Percentiles rank a stretch among this genome's conserved stretches.
These are phyloP conservation scores for Boletus insuetus DNA, from an alignment of 768 basidiomycete genomes.

Conservation along the genomic window DNA sequence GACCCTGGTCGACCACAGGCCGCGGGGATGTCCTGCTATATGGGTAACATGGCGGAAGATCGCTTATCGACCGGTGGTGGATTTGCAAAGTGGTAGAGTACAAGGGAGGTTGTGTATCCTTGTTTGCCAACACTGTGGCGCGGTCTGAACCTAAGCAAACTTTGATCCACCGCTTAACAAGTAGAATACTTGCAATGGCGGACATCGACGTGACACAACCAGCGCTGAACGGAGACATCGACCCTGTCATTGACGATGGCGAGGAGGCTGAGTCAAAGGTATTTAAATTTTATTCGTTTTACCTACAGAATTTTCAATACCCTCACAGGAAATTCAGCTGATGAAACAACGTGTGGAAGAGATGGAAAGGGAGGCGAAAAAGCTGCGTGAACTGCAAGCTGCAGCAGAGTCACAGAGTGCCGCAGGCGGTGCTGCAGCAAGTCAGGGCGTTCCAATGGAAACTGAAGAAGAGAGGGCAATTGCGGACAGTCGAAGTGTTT, in stretches of 20 bases:
- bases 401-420: slow-evolving; percentile 60
- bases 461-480: slow-evolving; percentile 81
- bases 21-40: not conserved
- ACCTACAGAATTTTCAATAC: slow-evolving; percentile 10
- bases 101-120: slow-evolving; percentile 18
- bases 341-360: slow-evolving; percentile 93
- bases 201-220: slow-evolving; percentile 49
- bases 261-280: slow-evolving; percentile 68
- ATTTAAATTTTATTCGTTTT: slow-evolving; percentile 7
- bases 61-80: slow-evolving; percentile 4
- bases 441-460: slow-evolving; percentile 55
- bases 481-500: slow-evolving; percentile 85
- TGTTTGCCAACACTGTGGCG: slow-evolving; percentile 28
- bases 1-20: slow-evolving; percentile 4
- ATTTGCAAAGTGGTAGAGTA: not conserved
- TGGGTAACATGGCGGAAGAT: not conserved
- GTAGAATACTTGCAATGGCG: slow-evolving; percentile 40
- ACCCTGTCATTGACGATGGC: slow-evolving; percentile 47
- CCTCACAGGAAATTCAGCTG: slow-evolving; percentile 72
- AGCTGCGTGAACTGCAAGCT: slow-evolving; percentile 82
- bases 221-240: slow-evolving; percentile 30
- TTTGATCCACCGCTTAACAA: slow-evolving; percentile 18
- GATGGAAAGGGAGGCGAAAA: slow-evolving; percentile 90
- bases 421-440: slow-evolving; percentile 44
- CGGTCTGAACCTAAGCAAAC: slow-evolving; percentile 17